Percentiles rank a stretch among this genome's conserved stretches.
phyloP scores from a whole-genome alignment of 495 filamentous ascomycete genomes.

The Aspergillus olivimuriae region DNA sequence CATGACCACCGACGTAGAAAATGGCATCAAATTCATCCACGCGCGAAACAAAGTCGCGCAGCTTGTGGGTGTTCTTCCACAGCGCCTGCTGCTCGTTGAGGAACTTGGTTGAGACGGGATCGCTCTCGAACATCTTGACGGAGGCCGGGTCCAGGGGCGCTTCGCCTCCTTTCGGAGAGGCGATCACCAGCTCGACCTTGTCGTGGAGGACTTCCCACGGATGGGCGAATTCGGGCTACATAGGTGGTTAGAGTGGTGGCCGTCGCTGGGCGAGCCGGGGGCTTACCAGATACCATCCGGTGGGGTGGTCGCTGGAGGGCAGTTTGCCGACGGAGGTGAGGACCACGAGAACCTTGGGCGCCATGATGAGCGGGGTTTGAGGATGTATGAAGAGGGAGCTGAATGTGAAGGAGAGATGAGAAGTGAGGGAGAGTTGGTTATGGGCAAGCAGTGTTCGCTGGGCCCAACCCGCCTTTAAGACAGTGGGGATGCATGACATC shows the following conservation, averaged over 20 bases:
- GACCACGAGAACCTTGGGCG: slow-evolving; percentile 58
- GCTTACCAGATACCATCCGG: slow-evolving; percentile 58
- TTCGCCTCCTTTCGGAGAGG: slow-evolving; percentile 61
- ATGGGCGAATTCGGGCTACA: slow-evolving; percentile 65
- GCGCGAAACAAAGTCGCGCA: slow-evolving; percentile 44
- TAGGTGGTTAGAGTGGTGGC: not conserved
- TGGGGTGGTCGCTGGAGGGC: slow-evolving; percentile 43
- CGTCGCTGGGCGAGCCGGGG: not conserved
- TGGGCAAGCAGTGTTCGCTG: too few relatives aligned
- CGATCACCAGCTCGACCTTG: slow-evolving; percentile 51
- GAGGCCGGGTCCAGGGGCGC: slow-evolving; percentile 63
- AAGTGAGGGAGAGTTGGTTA: too few relatives aligned
- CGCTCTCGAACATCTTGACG: slow-evolving; percentile 52
- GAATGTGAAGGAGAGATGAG: not conserved
- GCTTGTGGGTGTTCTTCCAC: slow-evolving; percentile 57
- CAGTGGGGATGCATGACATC: slow-evolving; percentile 3
- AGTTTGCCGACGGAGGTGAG: slow-evolving; percentile 54
- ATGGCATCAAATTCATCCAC: slow-evolving; percentile 60
- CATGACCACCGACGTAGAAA: slow-evolving; percentile 72
- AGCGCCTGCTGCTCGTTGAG: slow-evolving; percentile 42
- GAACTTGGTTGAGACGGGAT: slow-evolving; percentile 48
- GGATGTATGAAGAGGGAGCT: not conserved
- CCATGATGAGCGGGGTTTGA: slow-evolving; percentile 12
- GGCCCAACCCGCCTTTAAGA: not conserved
- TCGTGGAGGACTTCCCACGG: slow-evolving; percentile 54